phyloP scores from a whole-genome alignment of 2,329 filamentous ascomycete genomes.

The Calonectria pseudoreteaudii region DNA sequence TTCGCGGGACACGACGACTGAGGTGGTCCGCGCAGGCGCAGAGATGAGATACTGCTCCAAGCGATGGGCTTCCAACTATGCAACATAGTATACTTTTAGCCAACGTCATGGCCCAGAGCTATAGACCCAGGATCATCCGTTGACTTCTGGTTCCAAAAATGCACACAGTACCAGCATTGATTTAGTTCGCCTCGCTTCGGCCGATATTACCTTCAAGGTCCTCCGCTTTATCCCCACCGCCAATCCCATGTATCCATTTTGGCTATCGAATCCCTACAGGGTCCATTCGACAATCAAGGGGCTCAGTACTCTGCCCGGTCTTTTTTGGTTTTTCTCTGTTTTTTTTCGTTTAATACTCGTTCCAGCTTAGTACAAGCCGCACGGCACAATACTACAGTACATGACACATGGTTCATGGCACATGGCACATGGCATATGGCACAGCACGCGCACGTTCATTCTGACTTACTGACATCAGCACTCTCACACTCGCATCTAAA shows the following conservation, averaged over 20 bases:
- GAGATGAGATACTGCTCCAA: not conserved
- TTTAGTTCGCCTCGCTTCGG: constrained; percentile 14
- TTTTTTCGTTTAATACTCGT: not conserved
- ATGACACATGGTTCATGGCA: not conserved
- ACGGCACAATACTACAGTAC: not conserved
- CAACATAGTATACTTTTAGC: not conserved
- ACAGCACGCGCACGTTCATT: not conserved
- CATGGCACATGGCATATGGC: not conserved
- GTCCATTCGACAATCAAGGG: not conserved
- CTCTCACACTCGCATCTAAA: not conserved
- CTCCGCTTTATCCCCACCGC: not conserved
- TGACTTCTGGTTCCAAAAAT: not conserved
- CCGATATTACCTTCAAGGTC: not conserved
- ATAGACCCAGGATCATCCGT: not conserved
- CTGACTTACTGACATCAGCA: not conserved
- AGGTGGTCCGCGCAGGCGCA: not conserved
- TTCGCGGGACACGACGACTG: not conserved
- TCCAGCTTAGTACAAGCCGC: not conserved
- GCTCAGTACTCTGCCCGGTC: not conserved
- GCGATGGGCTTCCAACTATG: not conserved
- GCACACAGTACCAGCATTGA: constrained; percentile 1
- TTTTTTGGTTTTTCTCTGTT: no score
- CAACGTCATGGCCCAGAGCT: not conserved
- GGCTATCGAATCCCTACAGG: not conserved
- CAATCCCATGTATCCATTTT: not conserved